A percentile compares a stretch with the other conserved stretches of the same genome.
These are phyloP conservation scores for Arthroderma sp. DNA, from an alignment of 2,329 filamentous ascomycete genomes.

Conservation along the genomic window DNA sequence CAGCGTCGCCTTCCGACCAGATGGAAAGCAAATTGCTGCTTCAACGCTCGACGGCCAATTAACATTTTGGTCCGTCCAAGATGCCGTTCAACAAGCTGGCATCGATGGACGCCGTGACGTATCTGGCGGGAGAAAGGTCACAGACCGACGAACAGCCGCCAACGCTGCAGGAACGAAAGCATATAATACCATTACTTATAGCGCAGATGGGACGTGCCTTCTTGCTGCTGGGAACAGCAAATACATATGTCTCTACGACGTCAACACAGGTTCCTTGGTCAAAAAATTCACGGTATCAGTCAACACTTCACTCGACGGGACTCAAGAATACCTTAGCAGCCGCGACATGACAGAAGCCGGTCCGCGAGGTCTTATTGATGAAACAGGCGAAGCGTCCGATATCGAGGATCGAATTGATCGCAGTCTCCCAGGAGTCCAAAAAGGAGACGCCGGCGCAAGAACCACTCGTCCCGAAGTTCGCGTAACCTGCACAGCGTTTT, in stretches of 20 bases:
- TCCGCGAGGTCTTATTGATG: constrained; percentile 70
- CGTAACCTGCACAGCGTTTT: constrained; percentile 73
- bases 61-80: constrained; percentile 85
- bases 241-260: constrained; percentile 96
- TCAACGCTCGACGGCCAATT: constrained; percentile 88
- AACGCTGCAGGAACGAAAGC: constrained; percentile 83
- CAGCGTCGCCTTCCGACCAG: constrained; percentile 72
- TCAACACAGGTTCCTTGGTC: constrained; percentile 74
- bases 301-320: constrained; percentile 90
- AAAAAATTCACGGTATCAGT: constrained; percentile 94
- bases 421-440: constrained; percentile 70
- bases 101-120: constrained; percentile 85
- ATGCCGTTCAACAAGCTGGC: constrained; percentile 73
- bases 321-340: constrained; percentile 93
- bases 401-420: constrained; percentile 70
- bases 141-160: constrained; percentile 79
- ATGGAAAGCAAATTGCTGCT: constrained; percentile 80
- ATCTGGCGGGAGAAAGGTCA: constrained; percentile 78
- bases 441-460: constrained; percentile 71
- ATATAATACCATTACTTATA: constrained; percentile 80
- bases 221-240: constrained; percentile 93
- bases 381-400: constrained; percentile 77
- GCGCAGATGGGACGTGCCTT: constrained; percentile 79
- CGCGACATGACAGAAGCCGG: constrained; percentile 83
- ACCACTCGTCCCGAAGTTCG: constrained; percentile 69